These are phyloP conservation scores for Termitomyces sp. DNA, from an alignment of 768 basidiomycete species.

Conservation along the genomic window DNA sequence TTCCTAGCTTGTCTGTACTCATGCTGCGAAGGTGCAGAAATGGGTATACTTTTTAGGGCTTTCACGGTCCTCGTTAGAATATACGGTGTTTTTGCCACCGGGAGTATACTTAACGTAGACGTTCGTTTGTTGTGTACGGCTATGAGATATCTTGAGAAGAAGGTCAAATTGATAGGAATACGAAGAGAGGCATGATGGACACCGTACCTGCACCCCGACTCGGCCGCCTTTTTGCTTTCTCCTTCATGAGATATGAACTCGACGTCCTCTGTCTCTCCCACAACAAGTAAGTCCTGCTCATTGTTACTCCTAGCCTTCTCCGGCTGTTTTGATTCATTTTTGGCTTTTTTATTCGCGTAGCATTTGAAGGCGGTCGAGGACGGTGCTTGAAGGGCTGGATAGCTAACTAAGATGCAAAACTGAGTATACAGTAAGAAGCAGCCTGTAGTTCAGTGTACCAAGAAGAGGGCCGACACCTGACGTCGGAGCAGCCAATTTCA, in stretches of 20 bases:
- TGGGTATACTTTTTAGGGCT: constrained; percentile 62
- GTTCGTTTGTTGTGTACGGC: constrained; percentile 79
- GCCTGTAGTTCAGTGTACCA: constrained; percentile 19
- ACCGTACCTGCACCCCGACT: constrained; percentile 61
- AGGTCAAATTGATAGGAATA: not conserved
- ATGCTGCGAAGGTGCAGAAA: constrained; percentile 41
- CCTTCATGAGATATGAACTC: constrained; percentile 72
- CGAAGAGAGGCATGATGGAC: constrained; percentile 17
- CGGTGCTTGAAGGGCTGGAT: constrained; percentile 61
- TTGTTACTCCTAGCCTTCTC: constrained; percentile 18
- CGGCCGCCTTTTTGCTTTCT: constrained; percentile 41
- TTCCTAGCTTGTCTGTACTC: constrained; percentile 63
- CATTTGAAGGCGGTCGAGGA: constrained; percentile 54
- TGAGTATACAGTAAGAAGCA: not conserved
- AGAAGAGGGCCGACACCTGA: constrained; percentile 32
- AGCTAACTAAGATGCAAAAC: constrained; percentile 38
- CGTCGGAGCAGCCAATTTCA: constrained; percentile 25
- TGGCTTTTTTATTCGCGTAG: constrained; percentile 40
- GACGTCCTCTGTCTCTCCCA: constrained; percentile 78
- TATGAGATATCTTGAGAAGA: constrained; percentile 64
- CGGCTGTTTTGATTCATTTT: constrained; percentile 15
- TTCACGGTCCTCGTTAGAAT: constrained; percentile 79
- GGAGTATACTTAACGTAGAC: constrained; percentile 62
- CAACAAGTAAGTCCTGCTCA: constrained; percentile 45
- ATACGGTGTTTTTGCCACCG: constrained; percentile 58